phyloP scores from a whole-genome alignment of 192 early-diverging fungal species.

The Coemansia sp. region DNA sequence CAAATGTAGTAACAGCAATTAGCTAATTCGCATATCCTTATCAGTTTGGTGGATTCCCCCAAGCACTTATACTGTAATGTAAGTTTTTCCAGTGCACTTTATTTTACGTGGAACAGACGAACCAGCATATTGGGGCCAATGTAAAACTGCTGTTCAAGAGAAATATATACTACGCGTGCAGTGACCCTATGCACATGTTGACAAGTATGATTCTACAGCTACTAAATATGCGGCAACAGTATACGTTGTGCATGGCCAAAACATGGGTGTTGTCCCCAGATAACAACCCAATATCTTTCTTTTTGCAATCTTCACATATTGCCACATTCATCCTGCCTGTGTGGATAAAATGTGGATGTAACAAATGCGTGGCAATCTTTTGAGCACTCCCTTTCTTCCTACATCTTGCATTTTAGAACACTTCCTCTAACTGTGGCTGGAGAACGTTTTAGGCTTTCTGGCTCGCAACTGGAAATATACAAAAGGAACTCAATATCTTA shows the following conservation, averaged over 20 bases:
- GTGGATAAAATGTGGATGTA: not conserved
- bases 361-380: conserved; percentile 5
- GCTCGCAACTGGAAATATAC: not conserved
- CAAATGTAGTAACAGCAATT: not conserved
- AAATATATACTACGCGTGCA: not conserved
- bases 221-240: not conserved
- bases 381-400: conserved; percentile 8
- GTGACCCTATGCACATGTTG: not conserved
- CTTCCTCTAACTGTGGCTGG: conserved; percentile 3
- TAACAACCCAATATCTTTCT: not conserved
- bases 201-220: not conserved
- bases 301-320: not conserved
- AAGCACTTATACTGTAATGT: too few relatives aligned
- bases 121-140: not conserved
- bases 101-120: not conserved
- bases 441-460: not conserved
- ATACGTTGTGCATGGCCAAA: not conserved
- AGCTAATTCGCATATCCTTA: not conserved
- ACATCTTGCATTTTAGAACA: not conserved
- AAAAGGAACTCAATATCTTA: not conserved
- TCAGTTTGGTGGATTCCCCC: not conserved
- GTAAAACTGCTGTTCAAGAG: not conserved
- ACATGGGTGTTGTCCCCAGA: not conserved
- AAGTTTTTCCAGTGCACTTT: too few relatives aligned
- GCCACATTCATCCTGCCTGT: not conserved